Conservation (phyloP, 2,329 filamentous ascomycete species). For the Beauveria rudraprayagi region DNA sequence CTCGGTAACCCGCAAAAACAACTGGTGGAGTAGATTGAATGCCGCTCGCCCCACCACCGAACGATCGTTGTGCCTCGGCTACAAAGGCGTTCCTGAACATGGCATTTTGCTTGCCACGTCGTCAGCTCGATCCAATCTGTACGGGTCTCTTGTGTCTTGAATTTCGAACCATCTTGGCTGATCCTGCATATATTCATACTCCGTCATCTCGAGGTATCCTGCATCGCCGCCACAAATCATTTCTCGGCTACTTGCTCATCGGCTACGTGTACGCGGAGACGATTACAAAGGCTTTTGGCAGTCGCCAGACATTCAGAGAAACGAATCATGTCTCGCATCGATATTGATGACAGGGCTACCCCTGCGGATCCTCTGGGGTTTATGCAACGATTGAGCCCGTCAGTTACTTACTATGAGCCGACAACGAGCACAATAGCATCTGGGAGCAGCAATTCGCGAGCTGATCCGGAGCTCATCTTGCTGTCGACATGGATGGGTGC, state of each 20-base stretch:
- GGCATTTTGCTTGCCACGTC: neutral
- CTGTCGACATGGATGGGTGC: conserved; percentile 45
- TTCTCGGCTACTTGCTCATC: neutral
- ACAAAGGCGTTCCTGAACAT: neutral
- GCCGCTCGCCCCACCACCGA: neutral
- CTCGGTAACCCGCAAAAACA: conserved; percentile 6
- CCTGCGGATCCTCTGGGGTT: neutral
- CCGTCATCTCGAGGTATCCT: neutral
- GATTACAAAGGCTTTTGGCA: neutral
- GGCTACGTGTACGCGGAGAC: neutral
- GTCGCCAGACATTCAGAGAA: neutral
- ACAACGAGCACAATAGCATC: neutral
- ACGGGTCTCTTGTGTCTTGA: neutral
- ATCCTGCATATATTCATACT: neutral
- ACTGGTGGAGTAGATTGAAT: neutral
- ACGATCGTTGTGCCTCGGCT: conserved; percentile 1
- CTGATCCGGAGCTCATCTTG: conserved; percentile 38
- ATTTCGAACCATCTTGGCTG: neutral
- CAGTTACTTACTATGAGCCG: conserved; percentile 28
- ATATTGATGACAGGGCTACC: neutral
- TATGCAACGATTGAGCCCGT: conserved; percentile 24
- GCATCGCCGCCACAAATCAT: neutral
- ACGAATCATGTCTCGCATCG: neutral
- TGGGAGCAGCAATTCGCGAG: neutral
- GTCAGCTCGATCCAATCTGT: neutral